Evolutionary conservation across 2,329 filamentous ascomycete genomes (phyloP).

Genomic region (Sporothrix brunneoviolacea): DNA sequence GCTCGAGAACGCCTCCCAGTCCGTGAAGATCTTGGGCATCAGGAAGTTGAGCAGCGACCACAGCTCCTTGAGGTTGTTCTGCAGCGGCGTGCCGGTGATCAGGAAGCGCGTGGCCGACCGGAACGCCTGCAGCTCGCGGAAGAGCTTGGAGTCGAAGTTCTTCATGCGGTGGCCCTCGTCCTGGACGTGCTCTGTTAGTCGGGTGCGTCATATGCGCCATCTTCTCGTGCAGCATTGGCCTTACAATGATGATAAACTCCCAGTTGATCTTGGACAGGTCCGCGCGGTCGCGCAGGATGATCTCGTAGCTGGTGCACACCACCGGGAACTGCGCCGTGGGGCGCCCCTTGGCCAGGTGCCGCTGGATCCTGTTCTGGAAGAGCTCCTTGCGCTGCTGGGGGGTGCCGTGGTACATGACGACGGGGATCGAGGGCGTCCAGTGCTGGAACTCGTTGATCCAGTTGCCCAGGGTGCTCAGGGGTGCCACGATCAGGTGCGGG

Average conservation of each 20-base stretch:
- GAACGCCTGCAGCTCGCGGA: slow-evolving; percentile 81
- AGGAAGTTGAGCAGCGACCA: slow-evolving; percentile 95
- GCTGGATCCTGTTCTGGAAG: slow-evolving; percentile 64
- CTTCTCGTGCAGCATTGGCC: too few relatives aligned
- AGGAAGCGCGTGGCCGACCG: slow-evolving; percentile 83
- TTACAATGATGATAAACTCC: slow-evolving; percentile 93
- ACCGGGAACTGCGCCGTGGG: slow-evolving; percentile 70
- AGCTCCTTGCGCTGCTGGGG: slow-evolving; percentile 71
- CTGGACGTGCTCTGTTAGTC: slow-evolving; percentile 36
- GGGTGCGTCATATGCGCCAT: slow-evolving; percentile 11
- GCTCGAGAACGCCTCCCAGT: slow-evolving; percentile 84
- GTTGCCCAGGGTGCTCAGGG: slow-evolving; percentile 85
- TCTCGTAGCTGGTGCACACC: slow-evolving; percentile 92
- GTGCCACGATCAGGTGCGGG: slow-evolving; percentile 84
- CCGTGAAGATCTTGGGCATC: slow-evolving; percentile 85
- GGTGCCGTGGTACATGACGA: slow-evolving; percentile 83
- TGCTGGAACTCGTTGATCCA: slow-evolving; percentile 92
- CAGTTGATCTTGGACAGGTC: slow-evolving; percentile 78
- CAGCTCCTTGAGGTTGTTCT: slow-evolving; percentile 90
- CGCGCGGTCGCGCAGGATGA: slow-evolving; percentile 84
- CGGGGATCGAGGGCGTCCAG: slow-evolving; percentile 85
- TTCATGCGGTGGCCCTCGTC: slow-evolving; percentile 97
- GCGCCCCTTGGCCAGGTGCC: slow-evolving; percentile 55
- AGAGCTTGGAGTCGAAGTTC: slow-evolving; percentile 88
- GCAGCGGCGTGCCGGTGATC: slow-evolving; percentile 89